Evolutionary conservation across 257 asterid species (phyloP).

Genomic region (Solanum sparsipilum): DNA sequence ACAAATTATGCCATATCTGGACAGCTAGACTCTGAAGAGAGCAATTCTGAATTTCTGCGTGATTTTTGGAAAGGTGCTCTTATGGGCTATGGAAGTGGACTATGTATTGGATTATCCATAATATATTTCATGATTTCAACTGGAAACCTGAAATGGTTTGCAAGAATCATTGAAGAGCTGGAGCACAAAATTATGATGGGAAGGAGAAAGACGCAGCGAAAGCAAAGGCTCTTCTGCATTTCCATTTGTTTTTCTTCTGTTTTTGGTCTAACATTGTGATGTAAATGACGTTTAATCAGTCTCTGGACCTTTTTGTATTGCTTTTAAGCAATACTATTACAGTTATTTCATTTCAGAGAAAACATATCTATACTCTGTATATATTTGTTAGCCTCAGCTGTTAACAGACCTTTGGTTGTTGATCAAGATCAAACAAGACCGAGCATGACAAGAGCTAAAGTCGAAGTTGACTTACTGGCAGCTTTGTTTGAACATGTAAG

Average conservation of each 20-base stretch:
- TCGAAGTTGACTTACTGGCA: no score
- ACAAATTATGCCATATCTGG: neutral
- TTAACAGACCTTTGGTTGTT: no score
- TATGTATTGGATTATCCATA: neutral
- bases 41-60: accelerated
- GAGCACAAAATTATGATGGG: neutral
- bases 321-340: neutral
- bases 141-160: neutral
- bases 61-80: neutral
- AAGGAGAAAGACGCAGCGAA: no score
- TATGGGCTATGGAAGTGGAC: neutral
- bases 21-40: neutral
- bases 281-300: no score
- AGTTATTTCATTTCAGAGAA: no score
- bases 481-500: no score
- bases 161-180: neutral
- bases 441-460: no score
- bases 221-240: no score
- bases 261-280: neutral
- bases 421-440: no score
- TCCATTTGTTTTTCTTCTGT: no score
- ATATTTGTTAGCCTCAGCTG: no score
- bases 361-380: no score
- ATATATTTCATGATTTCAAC: neutral
- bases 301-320: neutral